phyloP scores from a whole-genome alignment of 495 filamentous ascomycete species.

The Mytilinidion resinicola region DNA sequence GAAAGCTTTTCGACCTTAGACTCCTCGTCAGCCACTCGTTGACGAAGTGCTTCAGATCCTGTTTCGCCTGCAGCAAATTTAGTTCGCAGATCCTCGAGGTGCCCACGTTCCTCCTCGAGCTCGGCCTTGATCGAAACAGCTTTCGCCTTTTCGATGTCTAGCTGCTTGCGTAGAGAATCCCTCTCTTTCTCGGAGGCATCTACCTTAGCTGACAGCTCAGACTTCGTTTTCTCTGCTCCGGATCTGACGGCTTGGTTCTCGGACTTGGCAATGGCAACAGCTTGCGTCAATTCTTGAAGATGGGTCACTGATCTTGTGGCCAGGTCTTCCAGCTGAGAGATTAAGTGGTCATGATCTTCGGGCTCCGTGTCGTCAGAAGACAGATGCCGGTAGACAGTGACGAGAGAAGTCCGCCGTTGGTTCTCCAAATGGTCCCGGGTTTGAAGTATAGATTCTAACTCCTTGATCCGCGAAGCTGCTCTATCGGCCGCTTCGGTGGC shows the following conservation, averaged over 20 bases:
- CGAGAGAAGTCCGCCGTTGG: conserved; percentile 51
- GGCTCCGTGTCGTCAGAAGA: conserved; percentile 50
- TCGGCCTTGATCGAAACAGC: conserved; percentile 54
- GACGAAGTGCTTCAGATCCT: conserved; percentile 67
- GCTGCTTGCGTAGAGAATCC: conserved; percentile 34
- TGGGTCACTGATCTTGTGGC: conserved; percentile 32
- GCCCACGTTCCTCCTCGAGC: conserved; percentile 57
- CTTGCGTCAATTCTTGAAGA: conserved; percentile 32
- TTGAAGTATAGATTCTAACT: conserved; percentile 43
- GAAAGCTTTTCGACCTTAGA: conserved; percentile 52
- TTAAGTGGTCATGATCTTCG: conserved; percentile 51
- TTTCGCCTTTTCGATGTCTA: conserved; percentile 53
- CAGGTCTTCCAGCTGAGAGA: conserved; percentile 55
- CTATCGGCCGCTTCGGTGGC: conserved; percentile 53
- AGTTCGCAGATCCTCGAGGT: conserved; percentile 56
- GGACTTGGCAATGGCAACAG: conserved; percentile 34
- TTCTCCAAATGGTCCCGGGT: conserved; percentile 47
- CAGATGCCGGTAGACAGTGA: conserved; percentile 56
- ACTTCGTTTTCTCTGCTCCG: conserved; percentile 24
- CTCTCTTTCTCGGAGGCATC: conserved; percentile 15
- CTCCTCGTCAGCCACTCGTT: conserved; percentile 65
- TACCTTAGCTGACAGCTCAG: conserved; percentile 18
- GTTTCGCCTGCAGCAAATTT: conserved; percentile 73
- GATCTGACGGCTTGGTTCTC: conserved; percentile 34
- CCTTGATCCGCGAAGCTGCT: conserved; percentile 38